A percentile compares a stretch with the other conserved stretches of the same genome.
phyloP scores from a whole-genome alignment of 345 rosid species.

The Ceriops zippeliana region DNA sequence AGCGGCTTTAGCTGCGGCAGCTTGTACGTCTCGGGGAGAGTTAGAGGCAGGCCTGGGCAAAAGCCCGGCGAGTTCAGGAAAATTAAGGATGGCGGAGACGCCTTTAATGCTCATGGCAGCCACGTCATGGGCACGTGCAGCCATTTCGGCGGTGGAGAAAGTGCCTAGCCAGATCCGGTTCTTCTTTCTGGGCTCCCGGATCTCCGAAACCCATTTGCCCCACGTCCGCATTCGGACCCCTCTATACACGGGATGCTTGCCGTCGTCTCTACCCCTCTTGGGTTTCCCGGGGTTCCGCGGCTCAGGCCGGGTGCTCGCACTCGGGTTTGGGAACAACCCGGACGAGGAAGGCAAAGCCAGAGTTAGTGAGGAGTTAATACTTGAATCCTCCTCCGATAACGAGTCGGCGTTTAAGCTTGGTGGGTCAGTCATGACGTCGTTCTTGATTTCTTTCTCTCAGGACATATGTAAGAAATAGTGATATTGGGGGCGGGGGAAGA shows the following conservation, averaged over 20 bases:
- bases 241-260: constrained; percentile 59
- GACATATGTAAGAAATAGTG: too few relatives aligned
- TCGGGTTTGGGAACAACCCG: constrained; percentile 5
- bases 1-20: constrained; percentile 86
- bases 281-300: constrained; percentile 3
- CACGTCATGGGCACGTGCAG: constrained; percentile 97
- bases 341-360: constrained; percentile 14
- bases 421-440: not conserved
- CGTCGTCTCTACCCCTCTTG: constrained; percentile 12
- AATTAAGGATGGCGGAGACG: constrained; percentile 69
- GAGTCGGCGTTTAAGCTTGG: not conserved
- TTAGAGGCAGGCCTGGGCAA: constrained; percentile 75
- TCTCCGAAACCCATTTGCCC: constrained; percentile 99
- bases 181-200: constrained; percentile 91
- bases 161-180: constrained; percentile 98
- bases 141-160: constrained; percentile 85
- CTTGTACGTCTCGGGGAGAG: constrained; percentile 88
- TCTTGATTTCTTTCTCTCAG: too few relatives aligned
- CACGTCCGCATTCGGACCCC: constrained; percentile 92
- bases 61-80: constrained; percentile 65
- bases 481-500: too few relatives aligned
- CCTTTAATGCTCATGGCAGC: constrained; percentile 91
- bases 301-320: constrained; percentile 1
- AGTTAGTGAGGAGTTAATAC: constrained; percentile 11
- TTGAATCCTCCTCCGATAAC: constrained; percentile 12